These are phyloP conservation scores for Oryza australiensis DNA, from an alignment of 176 grass and related monocot genomes.

Conservation along the genomic window DNA sequence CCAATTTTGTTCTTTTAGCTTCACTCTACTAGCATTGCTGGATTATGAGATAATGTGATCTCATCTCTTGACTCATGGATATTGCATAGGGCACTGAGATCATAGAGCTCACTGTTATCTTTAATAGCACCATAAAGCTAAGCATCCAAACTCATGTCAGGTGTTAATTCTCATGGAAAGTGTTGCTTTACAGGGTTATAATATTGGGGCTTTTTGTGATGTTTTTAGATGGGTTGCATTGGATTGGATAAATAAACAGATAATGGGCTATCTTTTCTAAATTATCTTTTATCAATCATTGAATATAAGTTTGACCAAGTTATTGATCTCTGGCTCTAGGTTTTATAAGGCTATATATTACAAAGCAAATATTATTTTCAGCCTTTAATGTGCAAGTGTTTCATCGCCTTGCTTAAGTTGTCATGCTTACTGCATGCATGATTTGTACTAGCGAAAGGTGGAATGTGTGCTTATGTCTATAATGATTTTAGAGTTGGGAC, in stretches of 20 bases:
- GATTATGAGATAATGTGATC: not conserved
- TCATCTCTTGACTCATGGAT: no score
- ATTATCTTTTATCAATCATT: not conserved
- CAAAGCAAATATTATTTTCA: not conserved
- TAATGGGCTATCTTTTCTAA: not conserved
- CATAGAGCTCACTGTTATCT: no score
- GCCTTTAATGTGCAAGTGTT: not conserved
- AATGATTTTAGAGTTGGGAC: conserved; percentile 75
- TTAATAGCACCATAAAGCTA: no score
- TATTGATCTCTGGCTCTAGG: not conserved
- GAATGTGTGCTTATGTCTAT: no score
- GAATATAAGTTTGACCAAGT: not conserved
- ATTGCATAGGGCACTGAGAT: no score
- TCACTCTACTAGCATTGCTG: not conserved
- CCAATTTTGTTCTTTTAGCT: not conserved
- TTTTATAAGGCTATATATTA: not conserved
- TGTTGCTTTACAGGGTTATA: no score
- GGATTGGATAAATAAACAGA: not conserved
- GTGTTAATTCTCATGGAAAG: no score
- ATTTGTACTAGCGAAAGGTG: conserved; percentile 10
- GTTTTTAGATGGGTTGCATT: not conserved
- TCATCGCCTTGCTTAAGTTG: not conserved
- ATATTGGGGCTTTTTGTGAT: no score
- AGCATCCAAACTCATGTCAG: no score
- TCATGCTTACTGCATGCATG: not conserved